Evolutionary conservation across 345 rosid genomes (phyloP), one percentile per base, ranked within the genome.

Genomic region (Eucalyptus polybractea): DNA sequence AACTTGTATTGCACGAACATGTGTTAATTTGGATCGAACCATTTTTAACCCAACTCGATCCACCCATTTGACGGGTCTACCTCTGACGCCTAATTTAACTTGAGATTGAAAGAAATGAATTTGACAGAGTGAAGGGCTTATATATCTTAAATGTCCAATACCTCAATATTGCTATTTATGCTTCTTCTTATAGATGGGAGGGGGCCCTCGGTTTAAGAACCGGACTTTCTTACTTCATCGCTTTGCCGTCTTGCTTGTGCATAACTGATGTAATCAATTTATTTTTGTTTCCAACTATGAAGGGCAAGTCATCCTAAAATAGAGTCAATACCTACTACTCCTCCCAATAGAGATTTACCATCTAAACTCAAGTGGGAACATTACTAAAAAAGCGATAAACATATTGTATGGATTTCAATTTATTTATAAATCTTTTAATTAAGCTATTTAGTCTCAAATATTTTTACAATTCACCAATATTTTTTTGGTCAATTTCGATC

Each of bases 401-500:
- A 6, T 5, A 69, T 16, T 31, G 5, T 0, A 29, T 65, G 22
- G 3, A 31, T 33, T 0, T 5, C 24, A 8, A 31, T 33, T 17
- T 8, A 69, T 3, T n/a, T 14, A 31, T 67, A 31, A 31, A 67
- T 5, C 0, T n/a, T 14, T n/a, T 15, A 31, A 67, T 67, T 67
- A n/a, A 4, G 21, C 3, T 9, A 31, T 8, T 31, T 69, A 33
- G 10, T 69, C 0, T 0, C 21, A 69, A 69, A 33, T 1, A 7
- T 33, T 33, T 69, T 31, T 19, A 67, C 4, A 67, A 67, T 31
- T 67, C 8, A 5, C 7, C 22, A 67, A 15, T 7, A 5, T 8
- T 33, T 69, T 33, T 33, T 5, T 16, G 2, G 3, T 1, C 8
- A 31, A 67, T 67, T 31, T 31, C 0, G 1, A 1, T 31, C 0